These are phyloP conservation scores for Paecilomyces sp. DNA, from an alignment of 2,329 filamentous ascomycete species.

Conservation along the genomic window DNA sequence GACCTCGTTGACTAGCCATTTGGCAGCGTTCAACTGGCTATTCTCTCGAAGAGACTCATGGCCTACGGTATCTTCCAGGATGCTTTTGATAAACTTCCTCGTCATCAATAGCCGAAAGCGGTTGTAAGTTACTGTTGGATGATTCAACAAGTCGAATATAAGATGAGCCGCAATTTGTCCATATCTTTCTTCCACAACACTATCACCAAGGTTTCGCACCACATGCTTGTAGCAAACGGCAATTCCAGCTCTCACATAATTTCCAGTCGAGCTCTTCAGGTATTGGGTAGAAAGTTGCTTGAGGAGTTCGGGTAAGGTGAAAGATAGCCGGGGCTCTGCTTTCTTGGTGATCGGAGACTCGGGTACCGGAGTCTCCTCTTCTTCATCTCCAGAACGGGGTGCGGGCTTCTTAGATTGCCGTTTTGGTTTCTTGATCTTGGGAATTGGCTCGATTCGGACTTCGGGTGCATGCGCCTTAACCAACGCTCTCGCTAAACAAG, in stretches of 20 bases:
- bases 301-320: constrained; percentile 72
- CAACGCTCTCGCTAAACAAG: constrained; percentile 74
- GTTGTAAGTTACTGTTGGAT: constrained; percentile 69
- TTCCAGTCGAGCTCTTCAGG: constrained; percentile 67
- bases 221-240: constrained; percentile 81
- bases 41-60: constrained; percentile 78
- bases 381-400: constrained; percentile 53
- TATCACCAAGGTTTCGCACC: constrained; percentile 70
- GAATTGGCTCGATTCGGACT: constrained; percentile 43
- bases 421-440: constrained; percentile 63
- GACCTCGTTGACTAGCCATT: constrained; percentile 74
- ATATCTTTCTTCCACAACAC: constrained; percentile 76
- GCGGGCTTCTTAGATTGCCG: constrained; percentile 60
- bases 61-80: constrained; percentile 78
- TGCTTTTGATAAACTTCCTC: constrained; percentile 72
- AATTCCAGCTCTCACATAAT: constrained; percentile 72
- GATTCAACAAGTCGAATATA: constrained; percentile 70
- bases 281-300: constrained; percentile 76
- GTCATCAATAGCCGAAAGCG: constrained; percentile 81
- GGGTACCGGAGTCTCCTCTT: constrained; percentile 63
- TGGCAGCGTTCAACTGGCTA: constrained; percentile 76
- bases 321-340: constrained; percentile 59
- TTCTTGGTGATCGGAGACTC: constrained; percentile 72
- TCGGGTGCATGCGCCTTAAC: constrained; percentile 71
- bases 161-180: constrained; percentile 73